Percentiles rank a stretch among this genome's conserved stretches.
phyloP scores from a whole-genome alignment of 306 rosid species.

The Carpinus viminea region DNA sequence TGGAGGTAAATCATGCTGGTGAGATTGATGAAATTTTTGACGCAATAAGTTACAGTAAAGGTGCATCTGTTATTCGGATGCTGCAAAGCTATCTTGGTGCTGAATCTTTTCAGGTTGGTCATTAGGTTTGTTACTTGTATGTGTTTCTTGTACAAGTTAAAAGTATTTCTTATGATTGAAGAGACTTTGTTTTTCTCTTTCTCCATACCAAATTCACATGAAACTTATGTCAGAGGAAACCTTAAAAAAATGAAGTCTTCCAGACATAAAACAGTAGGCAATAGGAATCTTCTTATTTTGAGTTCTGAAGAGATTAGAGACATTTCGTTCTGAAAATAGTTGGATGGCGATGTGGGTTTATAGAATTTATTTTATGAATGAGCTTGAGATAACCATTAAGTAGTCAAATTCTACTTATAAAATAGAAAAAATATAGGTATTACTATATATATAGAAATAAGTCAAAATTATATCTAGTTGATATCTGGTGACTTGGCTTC shows the following conservation, averaged over 20 bases:
- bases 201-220: background rate
- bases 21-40: slow-evolving; percentile 97
- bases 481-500: background rate
- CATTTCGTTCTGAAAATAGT: background rate
- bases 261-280: background rate
- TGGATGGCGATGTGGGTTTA: background rate
- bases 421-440: background rate
- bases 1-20: slow-evolving; percentile 82
- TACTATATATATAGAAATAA: background rate
- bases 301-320: background rate
- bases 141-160: background rate
- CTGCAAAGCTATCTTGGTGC: slow-evolving; percentile 97
- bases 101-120: slow-evolving; percentile 79
- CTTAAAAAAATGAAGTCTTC: background rate
- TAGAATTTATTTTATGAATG: background rate
- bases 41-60: slow-evolving; percentile 88
- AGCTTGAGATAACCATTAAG: background rate
- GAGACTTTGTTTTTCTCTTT: background rate
- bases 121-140: slow-evolving; percentile 18
- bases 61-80: slow-evolving; percentile 96
- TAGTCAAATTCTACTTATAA: background rate
- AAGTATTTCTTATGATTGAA: background rate
- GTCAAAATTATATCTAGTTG: background rate
- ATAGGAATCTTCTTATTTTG: background rate
- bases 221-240: background rate